Conservation (phyloP, 768 basidiomycete genomes). For the Sistotremastrum suecicum region DNA sequence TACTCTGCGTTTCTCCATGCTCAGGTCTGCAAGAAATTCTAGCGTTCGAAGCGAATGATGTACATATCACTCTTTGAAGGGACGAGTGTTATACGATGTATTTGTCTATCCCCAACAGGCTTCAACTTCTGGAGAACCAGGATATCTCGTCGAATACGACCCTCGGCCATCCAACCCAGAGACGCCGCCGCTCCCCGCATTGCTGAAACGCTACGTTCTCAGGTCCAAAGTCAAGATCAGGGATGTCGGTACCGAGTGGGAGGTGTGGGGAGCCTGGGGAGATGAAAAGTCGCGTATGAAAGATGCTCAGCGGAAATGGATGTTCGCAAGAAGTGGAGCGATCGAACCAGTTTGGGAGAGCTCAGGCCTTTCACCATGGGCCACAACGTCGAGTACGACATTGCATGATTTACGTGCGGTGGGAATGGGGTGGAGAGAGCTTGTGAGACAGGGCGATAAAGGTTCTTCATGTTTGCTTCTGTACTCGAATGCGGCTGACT, state of each 20-base stretch:
- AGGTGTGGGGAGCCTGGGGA: constrained; percentile 77
- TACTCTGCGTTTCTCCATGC: constrained; percentile 70
- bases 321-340: constrained; percentile 52
- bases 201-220: constrained; percentile 74
- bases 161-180: constrained; percentile 32
- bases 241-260: constrained; percentile 65
- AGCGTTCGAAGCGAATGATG: too few relatives aligned
- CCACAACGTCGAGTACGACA: constrained; percentile 26
- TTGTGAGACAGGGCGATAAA: constrained; percentile 52
- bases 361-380: constrained; percentile 42
- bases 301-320: constrained; percentile 35
- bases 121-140: constrained; percentile 24
- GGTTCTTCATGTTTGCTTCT: constrained; percentile 40
- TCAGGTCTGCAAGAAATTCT: constrained; percentile 33
- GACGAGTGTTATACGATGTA: constrained; percentile 77
- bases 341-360: constrained; percentile 64
- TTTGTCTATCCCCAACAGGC: constrained; percentile 60
- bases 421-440: constrained; percentile 64
- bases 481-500: constrained; percentile 1
- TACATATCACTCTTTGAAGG: constrained; percentile 29
- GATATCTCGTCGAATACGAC: constrained; percentile 65
- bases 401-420: constrained; percentile 54
- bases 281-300: constrained; percentile 21
- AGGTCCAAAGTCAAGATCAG: constrained; percentile 79
- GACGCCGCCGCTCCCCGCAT: constrained; percentile 43